Percentiles rank a stretch among this genome's conserved stretches.
Evolutionary conservation across 1,284 basidiomycete species (phyloP).

Genomic region (Boletellus sp.): DNA sequence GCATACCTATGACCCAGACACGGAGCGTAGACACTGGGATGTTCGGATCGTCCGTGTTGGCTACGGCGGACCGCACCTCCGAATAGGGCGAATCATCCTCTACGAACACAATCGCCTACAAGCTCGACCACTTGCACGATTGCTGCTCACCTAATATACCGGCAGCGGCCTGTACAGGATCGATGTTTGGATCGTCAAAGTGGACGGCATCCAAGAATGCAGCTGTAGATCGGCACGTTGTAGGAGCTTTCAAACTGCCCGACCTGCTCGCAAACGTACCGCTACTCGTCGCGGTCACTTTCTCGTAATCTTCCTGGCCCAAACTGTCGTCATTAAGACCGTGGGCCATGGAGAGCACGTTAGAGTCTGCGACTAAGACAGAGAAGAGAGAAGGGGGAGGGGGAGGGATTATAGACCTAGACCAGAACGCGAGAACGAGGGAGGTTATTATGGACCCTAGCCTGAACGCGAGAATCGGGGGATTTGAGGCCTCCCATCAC

Average conservation of each 20-base stretch:
- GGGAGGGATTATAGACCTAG: neutral
- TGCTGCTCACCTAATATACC: constrained; percentile 35
- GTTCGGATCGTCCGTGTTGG: constrained; percentile 64
- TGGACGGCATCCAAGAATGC: constrained; percentile 9
- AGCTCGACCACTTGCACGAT: neutral
- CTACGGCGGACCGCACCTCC: constrained; percentile 57
- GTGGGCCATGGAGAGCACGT: neutral
- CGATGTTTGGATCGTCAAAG: constrained; percentile 68
- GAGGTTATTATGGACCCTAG: neutral
- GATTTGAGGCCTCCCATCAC: neutral
- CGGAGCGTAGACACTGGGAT: constrained; percentile 63
- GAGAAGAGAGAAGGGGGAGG: neutral
- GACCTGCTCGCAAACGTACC: constrained; percentile 1
- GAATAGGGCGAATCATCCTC: constrained; percentile 58
- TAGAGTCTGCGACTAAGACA: neutral
- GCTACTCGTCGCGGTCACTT: constrained; percentile 1
- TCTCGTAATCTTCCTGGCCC: constrained; percentile 13
- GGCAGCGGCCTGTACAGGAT: constrained; percentile 41
- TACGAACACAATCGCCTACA: neutral
- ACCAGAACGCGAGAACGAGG: neutral
- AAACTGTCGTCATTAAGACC: neutral
- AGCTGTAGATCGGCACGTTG: constrained; percentile 7
- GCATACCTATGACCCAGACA: constrained; percentile 59
- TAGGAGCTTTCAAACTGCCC: neutral
- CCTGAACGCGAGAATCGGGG: neutral